These are phyloP conservation scores for Candida easanensis DNA, from an alignment of 805 yeast genomes.

Conservation along the genomic window DNA sequence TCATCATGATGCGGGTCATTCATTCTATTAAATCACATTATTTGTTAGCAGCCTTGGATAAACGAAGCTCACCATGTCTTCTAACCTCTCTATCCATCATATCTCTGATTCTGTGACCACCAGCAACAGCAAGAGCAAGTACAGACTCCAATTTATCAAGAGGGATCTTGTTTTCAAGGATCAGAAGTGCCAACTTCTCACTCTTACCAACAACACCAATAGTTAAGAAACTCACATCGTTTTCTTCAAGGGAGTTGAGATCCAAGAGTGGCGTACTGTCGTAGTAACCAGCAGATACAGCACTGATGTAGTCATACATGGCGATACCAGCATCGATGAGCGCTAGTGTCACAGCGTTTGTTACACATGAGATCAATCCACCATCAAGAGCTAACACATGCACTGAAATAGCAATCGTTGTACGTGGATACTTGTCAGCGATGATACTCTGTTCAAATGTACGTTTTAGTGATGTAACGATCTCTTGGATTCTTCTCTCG, in stretches of 20 bases:
- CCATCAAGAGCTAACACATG: slow-evolving; percentile 90
- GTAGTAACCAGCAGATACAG: slow-evolving; percentile 75
- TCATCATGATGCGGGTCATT: no score
- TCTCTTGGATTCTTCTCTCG: slow-evolving; percentile 69
- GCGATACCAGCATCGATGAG: slow-evolving; percentile 94
- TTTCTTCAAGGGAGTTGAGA: slow-evolving; percentile 77
- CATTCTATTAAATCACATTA: no score
- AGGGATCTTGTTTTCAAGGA: slow-evolving; percentile 83
- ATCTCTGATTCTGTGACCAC: slow-evolving; percentile 77
- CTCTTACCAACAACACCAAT: slow-evolving; percentile 82
- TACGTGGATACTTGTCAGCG: slow-evolving; percentile 74
- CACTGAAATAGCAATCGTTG: slow-evolving; percentile 70
- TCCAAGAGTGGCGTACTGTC: slow-evolving; percentile 81
- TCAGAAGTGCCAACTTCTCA: slow-evolving; percentile 71
- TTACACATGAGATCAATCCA: slow-evolving; percentile 72
- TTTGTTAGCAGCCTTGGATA: slow-evolving; percentile 38
- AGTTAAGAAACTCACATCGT: slow-evolving; percentile 76
- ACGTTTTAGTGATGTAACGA: slow-evolving; percentile 61
- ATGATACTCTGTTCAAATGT: slow-evolving; percentile 75
- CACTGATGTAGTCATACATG: slow-evolving; percentile 84
- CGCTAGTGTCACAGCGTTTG: slow-evolving; percentile 86
- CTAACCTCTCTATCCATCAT: slow-evolving; percentile 86
- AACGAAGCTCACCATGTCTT: slow-evolving; percentile 61
- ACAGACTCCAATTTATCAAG: slow-evolving; percentile 75
- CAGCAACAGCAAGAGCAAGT: slow-evolving; percentile 80